Conservation (phyloP, 257 asterid genomes). For the Penstemon barbatus region DNA sequence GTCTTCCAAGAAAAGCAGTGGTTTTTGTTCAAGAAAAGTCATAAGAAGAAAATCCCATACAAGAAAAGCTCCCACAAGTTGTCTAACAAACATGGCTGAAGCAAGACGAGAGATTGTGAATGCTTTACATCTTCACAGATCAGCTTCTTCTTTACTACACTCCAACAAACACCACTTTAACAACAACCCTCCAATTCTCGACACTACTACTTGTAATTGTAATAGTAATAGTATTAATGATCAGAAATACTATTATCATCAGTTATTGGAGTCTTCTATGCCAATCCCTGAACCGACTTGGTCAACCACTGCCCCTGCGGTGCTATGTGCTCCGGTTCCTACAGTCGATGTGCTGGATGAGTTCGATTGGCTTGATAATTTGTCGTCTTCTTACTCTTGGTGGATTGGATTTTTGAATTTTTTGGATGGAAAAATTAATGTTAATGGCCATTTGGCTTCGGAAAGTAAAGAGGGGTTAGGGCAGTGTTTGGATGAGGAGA, state of each 20-base stretch:
- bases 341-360: conserved; percentile 27
- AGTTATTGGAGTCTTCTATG: conserved; percentile 33
- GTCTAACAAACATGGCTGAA: conserved; percentile 38
- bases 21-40: conserved; percentile 11
- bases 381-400: conserved; percentile 37
- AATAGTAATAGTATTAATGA: too few relatives aligned
- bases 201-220: neutral
- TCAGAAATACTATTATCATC: conserved; percentile 15
- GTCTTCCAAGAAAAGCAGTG: neutral
- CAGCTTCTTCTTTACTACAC: conserved; percentile 1
- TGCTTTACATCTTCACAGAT: conserved; percentile 41
- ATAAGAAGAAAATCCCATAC: conserved; percentile 28
- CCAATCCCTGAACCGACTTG: conserved; percentile 40
- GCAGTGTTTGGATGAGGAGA: neutral
- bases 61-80: conserved; percentile 27
- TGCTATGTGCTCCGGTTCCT: conserved; percentile 20
- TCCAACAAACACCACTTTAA: neutral
- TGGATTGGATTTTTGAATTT: conserved; percentile 44
- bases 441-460: neutral
- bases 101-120: conserved; percentile 44
- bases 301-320: conserved; percentile 46
- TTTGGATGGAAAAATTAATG: conserved; percentile 33
- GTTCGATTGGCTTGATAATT: conserved; percentile 34
- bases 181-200: conserved; percentile 5
- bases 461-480: conserved; percentile 18